Evolutionary conservation across 805 yeast species (phyloP).

Genomic region (Metschnikowia aberdeeniae): DNA sequence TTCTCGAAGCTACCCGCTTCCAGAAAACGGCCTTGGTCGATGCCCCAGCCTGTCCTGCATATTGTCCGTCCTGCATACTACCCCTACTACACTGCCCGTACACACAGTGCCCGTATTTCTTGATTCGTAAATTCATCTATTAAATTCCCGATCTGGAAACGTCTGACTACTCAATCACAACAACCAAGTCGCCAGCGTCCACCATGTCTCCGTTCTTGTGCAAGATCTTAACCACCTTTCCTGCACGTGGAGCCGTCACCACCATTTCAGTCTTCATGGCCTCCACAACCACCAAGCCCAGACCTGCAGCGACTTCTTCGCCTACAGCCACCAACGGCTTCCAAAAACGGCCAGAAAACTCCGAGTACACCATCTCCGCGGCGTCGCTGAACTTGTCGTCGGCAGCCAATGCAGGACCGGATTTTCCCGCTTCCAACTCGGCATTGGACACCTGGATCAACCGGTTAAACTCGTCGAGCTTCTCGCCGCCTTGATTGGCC

Average conservation of each 20-base stretch:
- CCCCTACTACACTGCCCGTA: too few relatives aligned
- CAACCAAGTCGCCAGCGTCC: slow-evolving; percentile 94
- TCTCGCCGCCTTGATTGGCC: slow-evolving; percentile 69
- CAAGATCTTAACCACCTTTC: slow-evolving; percentile 66
- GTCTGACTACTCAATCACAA: slow-evolving; percentile 51
- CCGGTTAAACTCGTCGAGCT: slow-evolving; percentile 78
- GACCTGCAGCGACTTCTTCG: slow-evolving; percentile 66
- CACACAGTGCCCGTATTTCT: too few relatives aligned
- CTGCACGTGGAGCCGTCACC: slow-evolving; percentile 65
- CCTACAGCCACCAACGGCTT: slow-evolving; percentile 81
- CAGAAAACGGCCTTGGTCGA: too few relatives aligned
- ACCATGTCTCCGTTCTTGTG: slow-evolving; percentile 94
- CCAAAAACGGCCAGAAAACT: slow-evolving; percentile 97
- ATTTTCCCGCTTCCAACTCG: slow-evolving; percentile 52
- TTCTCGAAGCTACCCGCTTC: too few relatives aligned
- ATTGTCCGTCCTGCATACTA: too few relatives aligned
- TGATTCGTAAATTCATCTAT: too few relatives aligned
- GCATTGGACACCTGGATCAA: slow-evolving; percentile 78
- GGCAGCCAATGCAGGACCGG: slow-evolving; percentile 41
- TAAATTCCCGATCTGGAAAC: too few relatives aligned
- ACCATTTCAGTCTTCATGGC: slow-evolving; percentile 99
- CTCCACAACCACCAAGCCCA: slow-evolving; percentile 83
- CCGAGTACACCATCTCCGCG: slow-evolving; percentile 85
- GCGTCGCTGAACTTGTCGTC: slow-evolving; percentile 65
- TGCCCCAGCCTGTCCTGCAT: too few relatives aligned